Evolutionary conservation across 768 basidiomycete genomes (phyloP).

Genomic region (Heimioporus sp.): DNA sequence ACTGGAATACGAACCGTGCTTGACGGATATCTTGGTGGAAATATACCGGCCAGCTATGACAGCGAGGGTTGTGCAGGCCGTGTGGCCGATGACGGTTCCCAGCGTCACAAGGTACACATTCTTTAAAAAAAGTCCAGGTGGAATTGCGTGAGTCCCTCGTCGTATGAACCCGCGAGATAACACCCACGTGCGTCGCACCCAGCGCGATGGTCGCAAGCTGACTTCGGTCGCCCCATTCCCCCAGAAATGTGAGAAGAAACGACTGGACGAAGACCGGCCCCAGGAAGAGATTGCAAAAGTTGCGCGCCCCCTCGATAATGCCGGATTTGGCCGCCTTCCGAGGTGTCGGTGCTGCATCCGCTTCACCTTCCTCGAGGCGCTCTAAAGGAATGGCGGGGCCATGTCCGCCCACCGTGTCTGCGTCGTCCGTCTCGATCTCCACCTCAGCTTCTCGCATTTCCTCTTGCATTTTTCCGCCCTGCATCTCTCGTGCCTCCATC

Average conservation of each 20-base stretch:
- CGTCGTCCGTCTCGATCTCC: slow-evolving; percentile 85
- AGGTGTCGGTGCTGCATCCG: slow-evolving; percentile 8
- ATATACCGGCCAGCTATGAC: slow-evolving; percentile 92
- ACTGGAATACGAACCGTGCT: slow-evolving; percentile 61
- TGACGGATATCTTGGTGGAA: slow-evolving; percentile 93
- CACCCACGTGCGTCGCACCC: slow-evolving; percentile 87
- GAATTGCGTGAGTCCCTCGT: slow-evolving; percentile 4
- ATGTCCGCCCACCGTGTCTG: slow-evolving; percentile 31
- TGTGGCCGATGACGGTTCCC: slow-evolving; percentile 89
- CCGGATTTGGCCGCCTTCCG: slow-evolving; percentile 18
- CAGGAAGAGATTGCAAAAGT: slow-evolving; percentile 77
- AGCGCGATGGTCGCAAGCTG: slow-evolving; percentile 97
- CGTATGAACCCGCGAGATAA: background rate
- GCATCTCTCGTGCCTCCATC: slow-evolving; percentile 80
- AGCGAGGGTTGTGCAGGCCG: slow-evolving; percentile 82
- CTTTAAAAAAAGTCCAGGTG: slow-evolving; percentile 40
- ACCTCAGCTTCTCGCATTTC: slow-evolving; percentile 97
- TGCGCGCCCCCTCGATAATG: slow-evolving; percentile 65
- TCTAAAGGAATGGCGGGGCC: slow-evolving; percentile 61
- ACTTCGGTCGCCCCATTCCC: slow-evolving; percentile 98
- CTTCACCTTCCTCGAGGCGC: slow-evolving; percentile 70
- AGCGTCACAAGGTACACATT: slow-evolving; percentile 89
- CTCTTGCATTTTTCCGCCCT: slow-evolving; percentile 79
- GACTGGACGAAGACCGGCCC: slow-evolving; percentile 96
- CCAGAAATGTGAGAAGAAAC: slow-evolving; percentile 94